Evolutionary conservation across 345 rosid species (phyloP).

Genomic region (Reutealis trisperma): DNA sequence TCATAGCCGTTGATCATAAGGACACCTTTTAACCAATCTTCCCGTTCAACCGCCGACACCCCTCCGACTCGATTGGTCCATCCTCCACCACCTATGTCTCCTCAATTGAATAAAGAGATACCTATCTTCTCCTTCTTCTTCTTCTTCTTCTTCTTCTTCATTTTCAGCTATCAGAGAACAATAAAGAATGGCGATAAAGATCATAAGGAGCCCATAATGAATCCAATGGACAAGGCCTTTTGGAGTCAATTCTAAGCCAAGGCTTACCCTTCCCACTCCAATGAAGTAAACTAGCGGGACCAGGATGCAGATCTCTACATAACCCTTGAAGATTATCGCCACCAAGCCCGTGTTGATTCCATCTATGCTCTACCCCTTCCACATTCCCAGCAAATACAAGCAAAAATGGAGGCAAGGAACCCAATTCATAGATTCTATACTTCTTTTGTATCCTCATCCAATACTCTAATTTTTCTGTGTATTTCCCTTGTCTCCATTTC

Average conservation of each 20-base stretch:
- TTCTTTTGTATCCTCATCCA: conserved; percentile 83
- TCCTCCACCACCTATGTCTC: neutral
- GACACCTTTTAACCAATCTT: too few species aligned
- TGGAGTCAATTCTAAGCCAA: conserved; percentile 72
- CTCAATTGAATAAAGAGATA: neutral
- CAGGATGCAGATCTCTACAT: conserved; percentile 73
- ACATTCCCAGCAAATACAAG: conserved; percentile 83
- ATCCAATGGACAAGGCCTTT: conserved; percentile 63
- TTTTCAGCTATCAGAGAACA: conserved; percentile 57
- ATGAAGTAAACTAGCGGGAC: conserved; percentile 79
- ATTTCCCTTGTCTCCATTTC: conserved; percentile 71
- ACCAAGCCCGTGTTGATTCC: conserved; percentile 94
- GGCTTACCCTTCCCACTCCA: conserved; percentile 98
- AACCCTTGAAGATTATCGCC: conserved; percentile 79
- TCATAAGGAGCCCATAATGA: conserved; percentile 76
- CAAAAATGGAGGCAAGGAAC: conserved; percentile 83
- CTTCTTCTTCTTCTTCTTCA: neutral
- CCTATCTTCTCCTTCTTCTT: neutral
- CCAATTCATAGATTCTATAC: conserved; percentile 74
- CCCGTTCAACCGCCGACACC: neutral
- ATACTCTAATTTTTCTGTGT: conserved; percentile 58
- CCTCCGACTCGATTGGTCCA: neutral
- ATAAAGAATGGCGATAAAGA: conserved; percentile 49
- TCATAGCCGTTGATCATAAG: neutral
- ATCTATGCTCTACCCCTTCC: conserved; percentile 75